These are phyloP conservation scores for Cutaneotrichosporon dermatis DNA, from an alignment of 1,284 basidiomycete species.

Conservation along the genomic window DNA sequence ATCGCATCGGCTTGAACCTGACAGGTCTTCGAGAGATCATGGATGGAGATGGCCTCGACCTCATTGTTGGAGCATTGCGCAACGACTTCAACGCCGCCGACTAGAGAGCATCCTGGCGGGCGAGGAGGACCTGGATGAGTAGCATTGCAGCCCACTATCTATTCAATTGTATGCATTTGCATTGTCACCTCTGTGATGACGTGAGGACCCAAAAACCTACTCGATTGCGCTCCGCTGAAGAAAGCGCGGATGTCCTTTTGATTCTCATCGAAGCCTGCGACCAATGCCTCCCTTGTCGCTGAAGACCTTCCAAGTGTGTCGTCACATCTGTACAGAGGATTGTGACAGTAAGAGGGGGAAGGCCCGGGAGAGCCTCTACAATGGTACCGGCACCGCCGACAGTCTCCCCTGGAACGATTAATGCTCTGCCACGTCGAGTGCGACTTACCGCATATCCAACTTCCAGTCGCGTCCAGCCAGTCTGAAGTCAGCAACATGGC, in stretches of 20 bases:
- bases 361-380: background rate
- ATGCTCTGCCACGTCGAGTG: no score
- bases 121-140: constrained; percentile 46
- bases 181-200: background rate
- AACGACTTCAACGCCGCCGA: constrained; percentile 61
- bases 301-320: constrained; percentile 49
- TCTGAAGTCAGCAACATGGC: constrained; percentile 26
- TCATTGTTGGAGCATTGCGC: constrained; percentile 58
- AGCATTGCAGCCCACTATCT: constrained; percentile 1
- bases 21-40: constrained; percentile 69
- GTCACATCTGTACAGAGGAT: constrained; percentile 44
- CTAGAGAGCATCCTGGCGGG: constrained; percentile 63
- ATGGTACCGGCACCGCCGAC: background rate
- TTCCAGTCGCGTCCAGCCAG: constrained; percentile 52
- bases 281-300: constrained; percentile 72
- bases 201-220: background rate
- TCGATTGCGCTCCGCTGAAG: constrained; percentile 57
- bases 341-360: constrained; percentile 32
- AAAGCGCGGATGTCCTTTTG: constrained; percentile 72
- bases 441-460: constrained; percentile 41
- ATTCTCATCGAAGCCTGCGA: constrained; percentile 66
- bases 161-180: background rate
- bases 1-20: constrained; percentile 72
- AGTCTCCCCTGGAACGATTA: constrained; percentile 6
- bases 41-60: constrained; percentile 67